Evolutionary conservation across 371 early-diverging fungal species (phyloP), one percentile per base, ranked within the genome.

Genomic region (Rhizopus delemar): DNA sequence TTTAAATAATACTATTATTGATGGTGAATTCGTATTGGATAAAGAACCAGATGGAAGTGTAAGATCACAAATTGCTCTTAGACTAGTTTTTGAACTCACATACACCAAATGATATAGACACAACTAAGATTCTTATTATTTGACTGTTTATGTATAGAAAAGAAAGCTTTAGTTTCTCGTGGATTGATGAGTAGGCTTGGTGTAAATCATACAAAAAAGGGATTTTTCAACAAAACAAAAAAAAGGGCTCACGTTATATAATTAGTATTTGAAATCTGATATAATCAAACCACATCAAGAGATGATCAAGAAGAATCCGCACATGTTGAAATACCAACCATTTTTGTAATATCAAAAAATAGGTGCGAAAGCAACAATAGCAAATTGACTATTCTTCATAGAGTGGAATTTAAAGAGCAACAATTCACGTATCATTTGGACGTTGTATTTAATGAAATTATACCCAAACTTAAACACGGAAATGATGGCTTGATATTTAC

Each of bases 401-500:
- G 85, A 41, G 78, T 89, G 13, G 81, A 80, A 58, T 73, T 88
- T 53, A 93, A 93, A 73, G 69, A 75, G 28, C 90, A 91, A 69
- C 77, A 89, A 56, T 74, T 81, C 49, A 86, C 91, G 4, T 90
- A 92, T 67, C 86, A 82, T 39, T 69, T 89, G 5, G 74, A 81
- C 8, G 68, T 68, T 22, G 79, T 93, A 29, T 78, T 89, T 53
- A 72, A 74, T 34, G 80, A 90, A n/a, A 80, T 88, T 13, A 90
- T 93, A 36, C 89, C 90, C 1, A 72, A 69, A 7, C 76, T 98
- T 33, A 84, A 85, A 64, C 99, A 99, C 78, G 89, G 92, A 51
- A 95, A 84, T 38, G 99, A 99, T 70, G 99, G 99, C 0, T 73
- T 99, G 4, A 97, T 99, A 45, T 99, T 98, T 69, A 99, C 99